Percentiles rank a stretch among this genome's conserved stretches.
Evolutionary conservation across 2,329 filamentous ascomycete species (phyloP).

Genomic region (Plenodomus lindquistii): DNA sequence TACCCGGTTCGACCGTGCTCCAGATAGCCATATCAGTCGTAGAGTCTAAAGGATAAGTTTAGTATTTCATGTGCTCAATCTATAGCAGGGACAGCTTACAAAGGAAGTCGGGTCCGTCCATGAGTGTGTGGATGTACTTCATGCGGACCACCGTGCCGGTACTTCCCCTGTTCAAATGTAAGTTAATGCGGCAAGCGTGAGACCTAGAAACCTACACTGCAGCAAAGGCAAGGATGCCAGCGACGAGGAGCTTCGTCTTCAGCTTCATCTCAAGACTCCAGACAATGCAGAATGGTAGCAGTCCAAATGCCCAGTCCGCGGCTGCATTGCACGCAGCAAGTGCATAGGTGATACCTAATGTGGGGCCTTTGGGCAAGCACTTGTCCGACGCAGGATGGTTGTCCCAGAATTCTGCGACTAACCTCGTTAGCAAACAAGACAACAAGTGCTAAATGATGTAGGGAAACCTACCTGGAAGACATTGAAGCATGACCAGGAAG

Average conservation of each 20-base stretch:
- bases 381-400: conserved; percentile 43
- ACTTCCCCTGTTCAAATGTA: conserved; percentile 49
- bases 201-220: conserved; percentile 24
- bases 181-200: not conserved
- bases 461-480: conserved; percentile 45
- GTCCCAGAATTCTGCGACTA: conserved; percentile 56
- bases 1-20: conserved; percentile 39
- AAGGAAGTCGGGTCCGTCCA: conserved; percentile 48
- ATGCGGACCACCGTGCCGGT: conserved; percentile 55
- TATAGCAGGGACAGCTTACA: conserved; percentile 24
- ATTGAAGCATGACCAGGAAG: conserved; percentile 58
- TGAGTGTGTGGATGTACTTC: conserved; percentile 46
- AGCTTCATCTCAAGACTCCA: conserved; percentile 59
- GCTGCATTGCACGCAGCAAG: conserved; percentile 34
- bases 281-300: conserved; percentile 54
- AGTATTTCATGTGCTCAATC: conserved; percentile 6
- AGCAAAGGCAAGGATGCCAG: conserved; percentile 57
- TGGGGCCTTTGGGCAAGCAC: conserved; percentile 50
- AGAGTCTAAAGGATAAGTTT: conserved; percentile 16
- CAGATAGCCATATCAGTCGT: conserved; percentile 50
- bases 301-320: conserved; percentile 41
- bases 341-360: conserved; percentile 57
- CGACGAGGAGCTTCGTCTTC: conserved; percentile 57
- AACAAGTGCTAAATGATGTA: not conserved
- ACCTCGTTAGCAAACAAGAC: conserved; percentile 1